A percentile compares a stretch with the other conserved stretches of the same genome.
These are phyloP conservation scores for Tricholoma furcatifolium DNA, from an alignment of 768 basidiomycete genomes.

Conservation along the genomic window DNA sequence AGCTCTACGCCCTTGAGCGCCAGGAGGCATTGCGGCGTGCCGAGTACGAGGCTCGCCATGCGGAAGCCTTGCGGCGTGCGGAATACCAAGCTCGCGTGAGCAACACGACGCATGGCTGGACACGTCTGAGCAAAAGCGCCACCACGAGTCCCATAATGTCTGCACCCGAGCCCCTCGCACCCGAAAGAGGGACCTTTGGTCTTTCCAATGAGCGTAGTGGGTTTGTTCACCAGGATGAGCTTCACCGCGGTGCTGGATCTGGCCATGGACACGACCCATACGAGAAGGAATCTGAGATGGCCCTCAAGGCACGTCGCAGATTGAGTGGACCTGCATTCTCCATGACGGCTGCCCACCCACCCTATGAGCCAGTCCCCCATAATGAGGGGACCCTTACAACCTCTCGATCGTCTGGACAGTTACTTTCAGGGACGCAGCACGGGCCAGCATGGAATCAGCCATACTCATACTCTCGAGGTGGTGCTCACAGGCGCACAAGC, in stretches of 20 bases:
- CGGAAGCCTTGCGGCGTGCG: slow-evolving; percentile 65
- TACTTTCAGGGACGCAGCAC: slow-evolving; percentile 28
- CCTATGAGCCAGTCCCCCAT: slow-evolving; percentile 26
- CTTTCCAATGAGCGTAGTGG: slow-evolving; percentile 31
- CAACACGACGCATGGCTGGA: slow-evolving; percentile 19
- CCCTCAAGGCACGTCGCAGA: slow-evolving; percentile 36
- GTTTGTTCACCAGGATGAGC: slow-evolving; percentile 25
- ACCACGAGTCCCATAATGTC: slow-evolving; percentile 64
- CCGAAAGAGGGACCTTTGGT: slow-evolving; percentile 42
- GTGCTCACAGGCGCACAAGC: slow-evolving; percentile 4
- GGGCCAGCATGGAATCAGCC: slow-evolving; percentile 37
- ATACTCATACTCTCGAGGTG: slow-evolving; percentile 43
- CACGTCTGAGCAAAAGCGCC: slow-evolving; percentile 55
- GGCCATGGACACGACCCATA: not conserved
- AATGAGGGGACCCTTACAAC: slow-evolving; percentile 20
- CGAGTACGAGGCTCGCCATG: slow-evolving; percentile 81
- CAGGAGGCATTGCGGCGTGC: slow-evolving; percentile 81
- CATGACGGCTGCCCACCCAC: slow-evolving; percentile 39
- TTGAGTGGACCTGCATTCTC: slow-evolving; percentile 59
- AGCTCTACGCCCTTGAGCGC: slow-evolving; percentile 86
- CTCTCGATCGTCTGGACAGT: slow-evolving; percentile 42
- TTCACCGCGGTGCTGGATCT: slow-evolving; percentile 19
- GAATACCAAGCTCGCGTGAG: slow-evolving; percentile 65
- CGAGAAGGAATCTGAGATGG: slow-evolving; percentile 19
- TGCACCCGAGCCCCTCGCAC: slow-evolving; percentile 26